Conservation (phyloP, 1,284 basidiomycete genomes). For the Cryptococcus wingfieldii region DNA sequence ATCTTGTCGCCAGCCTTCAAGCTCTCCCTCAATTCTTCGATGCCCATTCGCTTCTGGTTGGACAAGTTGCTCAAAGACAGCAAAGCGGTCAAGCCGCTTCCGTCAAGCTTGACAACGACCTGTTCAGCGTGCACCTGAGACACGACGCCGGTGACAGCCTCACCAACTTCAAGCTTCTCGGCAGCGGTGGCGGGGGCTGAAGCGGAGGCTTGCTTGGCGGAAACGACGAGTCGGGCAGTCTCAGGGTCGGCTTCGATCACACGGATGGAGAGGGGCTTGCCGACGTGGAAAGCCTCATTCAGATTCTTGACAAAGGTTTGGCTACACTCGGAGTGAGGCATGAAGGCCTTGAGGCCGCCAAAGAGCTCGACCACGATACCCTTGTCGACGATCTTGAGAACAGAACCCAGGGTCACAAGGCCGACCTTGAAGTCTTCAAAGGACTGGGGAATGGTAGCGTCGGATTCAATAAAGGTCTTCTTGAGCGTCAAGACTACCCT, state of each 20-base stretch:
- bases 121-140: constrained; percentile 80
- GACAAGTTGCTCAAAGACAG: constrained; percentile 83
- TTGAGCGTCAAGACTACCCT: constrained; percentile 86
- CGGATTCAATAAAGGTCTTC: constrained; percentile 80
- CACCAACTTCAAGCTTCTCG: constrained; percentile 69
- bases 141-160: constrained; percentile 65
- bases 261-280: constrained; percentile 81
- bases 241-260: constrained; percentile 69
- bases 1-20: constrained; percentile 71
- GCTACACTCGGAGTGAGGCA: constrained; percentile 76
- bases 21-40: constrained; percentile 64
- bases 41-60: constrained; percentile 65
- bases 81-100: constrained; percentile 70
- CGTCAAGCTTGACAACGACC: constrained; percentile 65
- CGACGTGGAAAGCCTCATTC: constrained; percentile 66
- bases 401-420: constrained; percentile 72
- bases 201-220: constrained; percentile 75
- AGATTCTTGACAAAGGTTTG: constrained; percentile 64
- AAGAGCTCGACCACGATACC: constrained; percentile 82
- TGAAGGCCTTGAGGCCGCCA: constrained; percentile 77
- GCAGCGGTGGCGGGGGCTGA: constrained; percentile 55
- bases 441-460: constrained; percentile 63
- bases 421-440: constrained; percentile 67
- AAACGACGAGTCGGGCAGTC: constrained; percentile 68
- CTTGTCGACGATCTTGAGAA: constrained; percentile 75